Percentiles rank a stretch among this genome's conserved stretches.
These are phyloP conservation scores for Quillaja saponaria DNA, from an alignment of 306 rosid genomes.

Conservation along the genomic window DNA sequence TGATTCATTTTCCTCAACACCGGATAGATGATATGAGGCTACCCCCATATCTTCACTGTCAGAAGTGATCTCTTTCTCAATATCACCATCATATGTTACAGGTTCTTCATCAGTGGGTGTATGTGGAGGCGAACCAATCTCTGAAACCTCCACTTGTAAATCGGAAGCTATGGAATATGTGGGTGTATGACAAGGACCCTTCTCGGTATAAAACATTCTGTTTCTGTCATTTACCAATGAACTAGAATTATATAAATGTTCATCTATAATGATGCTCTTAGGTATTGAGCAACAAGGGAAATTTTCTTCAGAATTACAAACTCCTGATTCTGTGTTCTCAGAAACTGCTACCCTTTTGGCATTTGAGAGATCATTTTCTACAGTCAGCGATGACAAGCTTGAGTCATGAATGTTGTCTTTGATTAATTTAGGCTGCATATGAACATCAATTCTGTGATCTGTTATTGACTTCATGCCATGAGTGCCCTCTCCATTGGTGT, in stretches of 20 bases:
- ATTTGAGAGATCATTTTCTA: conserved; percentile 25
- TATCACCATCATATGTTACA: conserved; percentile 53
- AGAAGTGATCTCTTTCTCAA: conserved; percentile 46
- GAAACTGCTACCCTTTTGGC: conserved; percentile 23
- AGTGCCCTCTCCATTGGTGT: conserved; percentile 21
- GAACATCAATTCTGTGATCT: conserved; percentile 30
- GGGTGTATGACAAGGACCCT: conserved; percentile 53
- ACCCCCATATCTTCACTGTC: conserved; percentile 55
- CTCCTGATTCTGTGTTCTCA: conserved; percentile 21
- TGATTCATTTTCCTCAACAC: conserved; percentile 23
- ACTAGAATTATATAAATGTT: conserved; percentile 35
- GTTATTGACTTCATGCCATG: conserved; percentile 32
- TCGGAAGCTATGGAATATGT: conserved; percentile 87
- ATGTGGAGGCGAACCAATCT: conserved; percentile 63
- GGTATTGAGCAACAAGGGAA: conserved; percentile 29
- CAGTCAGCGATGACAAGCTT: conserved; percentile 34
- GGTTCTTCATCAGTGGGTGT: conserved; percentile 65
- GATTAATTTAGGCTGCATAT: conserved; percentile 24
- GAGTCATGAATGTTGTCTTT: conserved; percentile 38
- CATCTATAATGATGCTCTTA: conserved; percentile 20
- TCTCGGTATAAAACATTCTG: conserved; percentile 30
- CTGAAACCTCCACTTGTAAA: conserved; percentile 91
- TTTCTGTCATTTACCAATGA: conserved; percentile 40
- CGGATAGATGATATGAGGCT: conserved; percentile 29
- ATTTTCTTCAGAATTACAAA: conserved; percentile 25